phyloP scores from a whole-genome alignment of 768 basidiomycete genomes.

The Rhodotorula babjevae region DNA sequence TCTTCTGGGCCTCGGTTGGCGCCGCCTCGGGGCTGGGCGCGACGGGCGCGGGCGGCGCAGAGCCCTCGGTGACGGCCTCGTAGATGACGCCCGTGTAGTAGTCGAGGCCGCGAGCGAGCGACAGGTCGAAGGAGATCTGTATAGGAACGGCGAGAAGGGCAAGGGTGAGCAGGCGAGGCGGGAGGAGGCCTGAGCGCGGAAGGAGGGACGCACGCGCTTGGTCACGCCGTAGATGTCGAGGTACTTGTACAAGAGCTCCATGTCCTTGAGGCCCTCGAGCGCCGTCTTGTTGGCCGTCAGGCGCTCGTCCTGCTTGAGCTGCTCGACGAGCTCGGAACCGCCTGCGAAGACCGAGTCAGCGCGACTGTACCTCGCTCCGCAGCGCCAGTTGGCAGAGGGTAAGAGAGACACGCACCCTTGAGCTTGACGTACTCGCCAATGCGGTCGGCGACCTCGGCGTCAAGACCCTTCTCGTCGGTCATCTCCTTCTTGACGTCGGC shows the following conservation, averaged over 20 bases:
- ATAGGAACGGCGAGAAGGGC: no score
- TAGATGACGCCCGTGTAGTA: constrained; percentile 99
- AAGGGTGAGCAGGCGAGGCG: neutral
- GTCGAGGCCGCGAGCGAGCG: constrained; percentile 92
- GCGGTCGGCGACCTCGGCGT: constrained; percentile 72
- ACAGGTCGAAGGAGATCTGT: constrained; percentile 94
- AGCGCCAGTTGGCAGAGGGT: neutral
- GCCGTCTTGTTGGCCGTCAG: constrained; percentile 70
- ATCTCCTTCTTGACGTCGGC: constrained; percentile 88
- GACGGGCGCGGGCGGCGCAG: constrained; percentile 79
- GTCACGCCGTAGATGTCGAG: constrained; percentile 72
- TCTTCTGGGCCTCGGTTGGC: constrained; percentile 35
- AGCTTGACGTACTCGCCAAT: constrained; percentile 96
- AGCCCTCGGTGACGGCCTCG: constrained; percentile 88
- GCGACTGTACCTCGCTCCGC: neutral
- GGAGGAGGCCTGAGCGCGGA: no score
- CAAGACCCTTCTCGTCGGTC: constrained; percentile 90
- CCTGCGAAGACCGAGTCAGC: constrained; percentile 52
- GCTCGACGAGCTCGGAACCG: constrained; percentile 68
- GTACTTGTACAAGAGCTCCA: constrained; percentile 75
- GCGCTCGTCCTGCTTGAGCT: constrained; percentile 59
- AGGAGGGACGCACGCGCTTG: constrained; percentile 61
- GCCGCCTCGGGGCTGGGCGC: constrained; percentile 48
- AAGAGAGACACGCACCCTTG: constrained; percentile 60
- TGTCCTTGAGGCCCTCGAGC: constrained; percentile 77